phyloP scores from a whole-genome alignment of 495 filamentous ascomycete genomes.

The Penicillium salamii region DNA sequence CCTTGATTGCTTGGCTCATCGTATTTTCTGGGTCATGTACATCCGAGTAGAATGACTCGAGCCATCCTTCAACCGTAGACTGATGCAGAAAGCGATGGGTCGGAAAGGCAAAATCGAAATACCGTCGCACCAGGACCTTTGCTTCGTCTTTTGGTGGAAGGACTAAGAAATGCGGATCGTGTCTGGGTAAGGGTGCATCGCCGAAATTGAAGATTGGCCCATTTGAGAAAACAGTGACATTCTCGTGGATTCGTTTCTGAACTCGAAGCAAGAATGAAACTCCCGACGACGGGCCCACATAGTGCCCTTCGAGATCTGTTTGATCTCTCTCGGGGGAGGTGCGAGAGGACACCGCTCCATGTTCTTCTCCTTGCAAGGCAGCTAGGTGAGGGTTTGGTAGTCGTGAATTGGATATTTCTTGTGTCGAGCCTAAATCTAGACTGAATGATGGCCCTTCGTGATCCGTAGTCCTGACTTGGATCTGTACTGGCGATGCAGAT shows the following conservation, averaged over 20 bases:
- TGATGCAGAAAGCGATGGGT: constrained; percentile 34
- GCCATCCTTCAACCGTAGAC: constrained; percentile 14
- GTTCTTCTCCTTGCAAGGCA: neutral
- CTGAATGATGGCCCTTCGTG: neutral
- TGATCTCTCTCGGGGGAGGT: constrained; percentile 28
- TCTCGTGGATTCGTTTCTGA: constrained; percentile 27
- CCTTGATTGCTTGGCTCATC: constrained; percentile 12
- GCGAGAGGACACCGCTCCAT: constrained; percentile 9
- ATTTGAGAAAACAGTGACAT: constrained; percentile 17
- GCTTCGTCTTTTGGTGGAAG: constrained; percentile 24
- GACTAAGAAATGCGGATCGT: constrained; percentile 20
- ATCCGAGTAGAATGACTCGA: constrained; percentile 18
- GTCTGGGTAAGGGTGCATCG: constrained; percentile 26
- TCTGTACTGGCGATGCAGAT: neutral
- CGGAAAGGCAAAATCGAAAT: constrained; percentile 36
- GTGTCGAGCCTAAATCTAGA: neutral
- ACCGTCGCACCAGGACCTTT: constrained; percentile 19
- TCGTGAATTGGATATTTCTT: neutral
- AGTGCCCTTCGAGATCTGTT: constrained; percentile 35
- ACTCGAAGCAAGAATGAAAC: constrained; percentile 33
- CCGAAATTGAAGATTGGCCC: constrained; percentile 30
- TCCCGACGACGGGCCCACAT: constrained; percentile 32
- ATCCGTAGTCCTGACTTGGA: neutral
- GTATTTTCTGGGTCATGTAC: constrained; percentile 7
- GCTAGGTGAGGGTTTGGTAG: neutral